Base-by-base conservation (phyloP, 1,139 yeast genomes). In the Debaryomyces nepalensis region DNA sequence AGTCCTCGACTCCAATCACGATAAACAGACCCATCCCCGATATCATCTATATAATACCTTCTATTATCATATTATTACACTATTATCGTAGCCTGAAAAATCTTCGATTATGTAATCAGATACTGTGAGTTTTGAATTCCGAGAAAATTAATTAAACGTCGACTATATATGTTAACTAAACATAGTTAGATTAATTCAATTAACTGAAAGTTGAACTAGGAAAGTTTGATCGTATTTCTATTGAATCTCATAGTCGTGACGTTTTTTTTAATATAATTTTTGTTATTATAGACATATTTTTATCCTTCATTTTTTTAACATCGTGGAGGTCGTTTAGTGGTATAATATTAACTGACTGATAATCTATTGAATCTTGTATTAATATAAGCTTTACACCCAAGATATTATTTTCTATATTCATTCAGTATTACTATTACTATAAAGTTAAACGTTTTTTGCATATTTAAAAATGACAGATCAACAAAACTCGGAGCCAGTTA, bases 1-100 rank as follows among this genome's bases (percentile, higher is more conserved):
- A 33, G 37, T 64, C 61, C 14, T 33, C 22, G 11, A 43, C 26
- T 11, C 30, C 37, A 14, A 44, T 22, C 18, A 33, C 41, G 4
- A 42, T 31, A 31, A 32, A 36, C 33, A 21, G 20, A 12, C 33
- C 20, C 47, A 44, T 44, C 15, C 15, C 20, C 16, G 8, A 18
- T 12, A 4, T 20, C n/a, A n/a, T 20, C 35, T 20, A 20, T 11
- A 7, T 15, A 9, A 10, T 14, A 3, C 12, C 15, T 5, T 16
- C 11, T 32, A 32, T 29, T 21, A 29, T 29, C 32, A 14, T 26
- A 26, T 24, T 26, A 26, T 26, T 16, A 26, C 8, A 26, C 9
- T 12, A 26, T 26, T 10, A 16, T 27, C 18, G n/a, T n/a, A n/a
- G n/a, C n/a, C 32, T 29, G 19, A 10, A 29, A 16, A 29, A 29